Base-by-base conservation (phyloP, 306 rosid species). In the Cicer cuneatum region DNA sequence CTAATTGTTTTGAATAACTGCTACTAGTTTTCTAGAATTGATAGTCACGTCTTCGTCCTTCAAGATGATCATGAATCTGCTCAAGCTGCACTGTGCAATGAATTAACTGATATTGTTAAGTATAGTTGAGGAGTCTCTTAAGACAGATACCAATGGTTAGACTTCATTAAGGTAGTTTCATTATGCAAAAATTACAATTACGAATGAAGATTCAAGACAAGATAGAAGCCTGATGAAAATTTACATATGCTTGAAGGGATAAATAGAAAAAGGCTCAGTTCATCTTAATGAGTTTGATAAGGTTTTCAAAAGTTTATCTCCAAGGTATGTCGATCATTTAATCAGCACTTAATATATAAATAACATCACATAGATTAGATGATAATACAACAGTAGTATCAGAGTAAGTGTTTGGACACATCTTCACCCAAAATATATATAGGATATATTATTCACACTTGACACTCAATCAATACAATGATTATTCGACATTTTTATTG, bases 41-140 rank as follows among this genome's bases (percentile, higher is more conserved):
- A 39, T 39, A 19, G 39, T 54, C 46, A 12, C 13, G 10, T 39
- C 19, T 40, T 16, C 9, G 64, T 38, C 52, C 65, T 18, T 6
- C 10, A 19, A 56, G 53, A 40, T 71, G 76, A 24, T 71, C 54
- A 41, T 39, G 14, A 71, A 41, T 41, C 8, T 71, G 10, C 42
- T 19, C 21, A 40, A 54, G 53, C 53, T 71, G 66, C 52, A 18
- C 21, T 71, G 7, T 51, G 14, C 1, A 51, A 70, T 14, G 13
- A 70, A 14, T 70, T 52, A 52, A 38, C 35, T 35, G 21, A 37
- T 6, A 18, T 11, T 9, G 62, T 7, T 29, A 47, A n/a, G 10
- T 46, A 12, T 46, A 45, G 54, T 19, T 7, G 18, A 43, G 4
- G 71, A 21, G 42, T 66, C 71, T 7, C 57, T 47, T 67, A 10